phyloP scores from a whole-genome alignment of 768 basidiomycete species.

The Cubamyces sp. region DNA sequence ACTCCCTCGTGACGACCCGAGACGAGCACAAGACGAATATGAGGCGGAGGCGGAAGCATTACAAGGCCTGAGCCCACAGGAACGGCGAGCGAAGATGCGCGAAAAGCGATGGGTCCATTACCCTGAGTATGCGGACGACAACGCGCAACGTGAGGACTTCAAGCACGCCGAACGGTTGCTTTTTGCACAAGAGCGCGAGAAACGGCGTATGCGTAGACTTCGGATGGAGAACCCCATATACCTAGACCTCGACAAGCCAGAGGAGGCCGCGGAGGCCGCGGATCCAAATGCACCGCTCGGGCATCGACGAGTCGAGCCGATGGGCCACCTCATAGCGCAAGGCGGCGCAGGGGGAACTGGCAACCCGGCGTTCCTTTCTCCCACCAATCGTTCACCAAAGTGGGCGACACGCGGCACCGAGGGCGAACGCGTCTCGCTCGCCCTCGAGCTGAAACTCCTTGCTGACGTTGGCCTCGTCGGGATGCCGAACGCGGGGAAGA shows the following conservation, averaged over 20 bases:
- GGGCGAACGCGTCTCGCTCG: conserved; percentile 80
- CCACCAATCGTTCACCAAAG: conserved; percentile 78
- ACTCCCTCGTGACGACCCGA: conserved; percentile 65
- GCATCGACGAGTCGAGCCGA: conserved; percentile 50
- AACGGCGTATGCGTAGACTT: conserved; percentile 50
- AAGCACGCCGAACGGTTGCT: conserved; percentile 67
- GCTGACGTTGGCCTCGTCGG: conserved; percentile 97
- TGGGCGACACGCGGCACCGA: conserved; percentile 79
- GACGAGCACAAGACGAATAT: conserved; percentile 69
- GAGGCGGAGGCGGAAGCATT: conserved; percentile 70
- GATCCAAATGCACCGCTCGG: conserved; percentile 65
- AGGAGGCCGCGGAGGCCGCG: conserved; percentile 42
- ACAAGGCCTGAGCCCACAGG: conserved; percentile 48
- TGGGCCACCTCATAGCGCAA: conserved; percentile 68
- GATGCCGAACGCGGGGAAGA: conserved; percentile 93
- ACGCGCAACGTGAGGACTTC: conserved; percentile 66
- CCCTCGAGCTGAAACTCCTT: conserved; percentile 89
- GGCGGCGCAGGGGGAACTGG: conserved; percentile 87
- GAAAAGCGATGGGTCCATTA: conserved; percentile 81
- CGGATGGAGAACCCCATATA: conserved; percentile 47
- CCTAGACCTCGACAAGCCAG: conserved; percentile 66
- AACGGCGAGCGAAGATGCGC: conserved; percentile 62
- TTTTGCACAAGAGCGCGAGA: conserved; percentile 64
- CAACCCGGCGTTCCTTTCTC: conserved; percentile 82
- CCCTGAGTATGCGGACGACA: conserved; percentile 65